A percentile compares a stretch with the other conserved stretches of the same genome.
Conservation (phyloP, 495 filamentous ascomycete genomes). For the Penicillium salamii region DNA sequence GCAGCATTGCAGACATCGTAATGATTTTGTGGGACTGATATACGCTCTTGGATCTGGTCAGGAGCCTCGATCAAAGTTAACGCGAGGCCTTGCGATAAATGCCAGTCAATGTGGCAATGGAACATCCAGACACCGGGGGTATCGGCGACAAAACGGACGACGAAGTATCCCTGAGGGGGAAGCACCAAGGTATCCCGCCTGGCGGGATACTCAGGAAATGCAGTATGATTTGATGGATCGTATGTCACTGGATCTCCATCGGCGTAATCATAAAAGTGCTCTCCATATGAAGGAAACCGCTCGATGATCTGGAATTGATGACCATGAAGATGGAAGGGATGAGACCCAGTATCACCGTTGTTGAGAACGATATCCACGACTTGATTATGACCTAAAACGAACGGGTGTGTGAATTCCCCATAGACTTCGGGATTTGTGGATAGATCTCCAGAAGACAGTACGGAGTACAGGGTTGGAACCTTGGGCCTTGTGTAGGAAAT, state of each 20-base stretch:
- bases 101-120: slow-evolving; percentile 72
- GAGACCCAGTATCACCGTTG: slow-evolving; percentile 69
- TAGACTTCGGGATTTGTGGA: slow-evolving; percentile 67
- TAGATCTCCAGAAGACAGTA: slow-evolving; percentile 57
- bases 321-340: slow-evolving; percentile 89
- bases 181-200: slow-evolving; percentile 57
- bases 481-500: slow-evolving; percentile 71
- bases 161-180: slow-evolving; percentile 54
- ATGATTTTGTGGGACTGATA: slow-evolving; percentile 64
- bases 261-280: slow-evolving; percentile 34
- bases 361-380: slow-evolving; percentile 78
- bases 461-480: slow-evolving; percentile 79
- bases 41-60: slow-evolving; percentile 54
- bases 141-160: slow-evolving; percentile 64
- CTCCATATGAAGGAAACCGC: slow-evolving; percentile 42
- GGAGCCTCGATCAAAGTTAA: slow-evolving; percentile 56
- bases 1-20: slow-evolving; percentile 55
- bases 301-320: slow-evolving; percentile 75
- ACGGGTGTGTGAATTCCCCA: slow-evolving; percentile 67
- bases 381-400: slow-evolving; percentile 63
- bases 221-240: slow-evolving; percentile 34
- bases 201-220: slow-evolving; percentile 43
- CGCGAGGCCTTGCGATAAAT: slow-evolving; percentile 45
- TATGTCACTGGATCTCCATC: slow-evolving; percentile 38
- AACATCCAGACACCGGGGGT: slow-evolving; percentile 61